Base-by-base conservation (phyloP, 1,139 yeast genomes). In the Saccharomyces pastorianus region DNA sequence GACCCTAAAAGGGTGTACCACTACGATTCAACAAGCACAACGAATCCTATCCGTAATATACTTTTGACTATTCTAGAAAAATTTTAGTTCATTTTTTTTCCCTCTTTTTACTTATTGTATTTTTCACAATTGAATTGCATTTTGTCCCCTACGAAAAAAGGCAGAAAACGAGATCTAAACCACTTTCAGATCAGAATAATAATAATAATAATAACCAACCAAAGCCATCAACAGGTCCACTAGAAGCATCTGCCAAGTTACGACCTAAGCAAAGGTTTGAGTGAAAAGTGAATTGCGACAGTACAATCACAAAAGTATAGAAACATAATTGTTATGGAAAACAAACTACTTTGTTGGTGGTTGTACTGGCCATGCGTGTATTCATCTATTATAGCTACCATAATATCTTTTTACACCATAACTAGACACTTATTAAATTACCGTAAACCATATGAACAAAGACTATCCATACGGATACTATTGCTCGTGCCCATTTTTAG, bases 391-490 rank as follows among this genome's bases (percentile, higher is more conserved):
- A 13, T 47, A 17, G 26, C 53, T 9, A 50, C 53, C 11, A 13
- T 52, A 3, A 74, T 79, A 8, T 78, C 87, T 1, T 47, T 70
- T 2, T 59, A 70, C 6, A 77, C 84, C 1, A 80, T 84, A 3
- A 70, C 67, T 47, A 65, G 75, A 56, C 91, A 85, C 53, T 70
- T 83, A 42, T 68, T 69, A 53, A 90, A 91, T 72, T 93, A 93
- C 70, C 73, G 98, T 51, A 88, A 88, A 63, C 98, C 98, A 0
- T 79, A 81, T 65, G 95, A 89, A 61, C 99, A 93, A 69, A 74
- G 98, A 52, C 74, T 90, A 48, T 84, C 88, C 68, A 84, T 91
- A 2, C 76, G 99, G 46, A 93, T 93, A 51, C 86, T 86, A 61
- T 59, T 81, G 26, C 71, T 81, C 64, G 74, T 82, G 0, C 86